Conservation (phyloP, 2,329 filamentous ascomycete genomes). For the Stagonosporopsis rhizophila region DNA sequence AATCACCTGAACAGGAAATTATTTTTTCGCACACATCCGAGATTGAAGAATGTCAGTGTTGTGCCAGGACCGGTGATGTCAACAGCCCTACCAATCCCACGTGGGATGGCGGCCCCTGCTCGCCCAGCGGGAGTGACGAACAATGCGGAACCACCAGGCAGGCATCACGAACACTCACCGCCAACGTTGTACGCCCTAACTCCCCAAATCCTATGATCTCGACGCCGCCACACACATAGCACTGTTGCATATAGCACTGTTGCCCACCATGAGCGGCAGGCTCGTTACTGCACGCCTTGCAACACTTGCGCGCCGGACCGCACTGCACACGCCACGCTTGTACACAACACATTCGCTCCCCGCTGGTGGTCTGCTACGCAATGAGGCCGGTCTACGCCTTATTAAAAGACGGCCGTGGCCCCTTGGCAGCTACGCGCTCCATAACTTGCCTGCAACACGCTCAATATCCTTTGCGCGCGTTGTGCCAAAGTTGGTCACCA, state of each 20-base stretch:
- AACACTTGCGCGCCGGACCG: conserved; percentile 70
- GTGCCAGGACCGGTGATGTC: conserved; percentile 4
- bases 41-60: too few relatives aligned
- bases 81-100: conserved; percentile 9
- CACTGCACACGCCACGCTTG: conserved; percentile 64
- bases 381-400: conserved; percentile 44
- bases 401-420: conserved; percentile 71
- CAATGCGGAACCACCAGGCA: conserved; percentile 11
- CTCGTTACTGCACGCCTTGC: conserved; percentile 76
- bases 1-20: not conserved
- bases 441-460: conserved; percentile 74
- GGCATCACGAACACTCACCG: conserved; percentile 7
- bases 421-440: conserved; percentile 78
- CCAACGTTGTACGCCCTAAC: conserved; percentile 3
- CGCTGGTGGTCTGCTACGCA: conserved; percentile 49
- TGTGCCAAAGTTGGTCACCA: conserved; percentile 87
- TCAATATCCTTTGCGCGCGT: conserved; percentile 71
- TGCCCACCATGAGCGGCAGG: conserved; percentile 70
- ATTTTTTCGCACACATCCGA: not conserved
- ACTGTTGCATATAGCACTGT: conserved; percentile 14
- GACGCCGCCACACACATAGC: conserved; percentile 14
- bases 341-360: conserved; percentile 43
- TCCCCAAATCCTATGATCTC: conserved; percentile 27
- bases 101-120: conserved; percentile 4
- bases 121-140: conserved; percentile 20